Percentiles rank a stretch among this genome's conserved stretches.
Conservation (phyloP, 345 rosid genomes). For the Theobroma cacao region DNA sequence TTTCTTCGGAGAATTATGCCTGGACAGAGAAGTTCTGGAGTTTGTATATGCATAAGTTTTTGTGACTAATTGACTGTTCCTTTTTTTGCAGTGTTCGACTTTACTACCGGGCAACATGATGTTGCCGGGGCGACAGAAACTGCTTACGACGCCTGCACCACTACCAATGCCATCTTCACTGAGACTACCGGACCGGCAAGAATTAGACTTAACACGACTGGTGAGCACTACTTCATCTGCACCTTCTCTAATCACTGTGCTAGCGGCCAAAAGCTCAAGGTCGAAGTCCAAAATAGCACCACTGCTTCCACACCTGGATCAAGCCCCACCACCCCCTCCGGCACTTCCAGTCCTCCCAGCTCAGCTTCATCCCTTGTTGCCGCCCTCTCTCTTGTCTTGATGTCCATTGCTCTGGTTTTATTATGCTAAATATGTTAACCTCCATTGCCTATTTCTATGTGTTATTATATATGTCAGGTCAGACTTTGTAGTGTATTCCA, state of each 20-base stretch:
- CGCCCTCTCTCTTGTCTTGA: conserved; percentile 3
- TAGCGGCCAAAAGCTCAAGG: conserved; percentile 26
- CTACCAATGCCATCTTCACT: conserved; percentile 5
- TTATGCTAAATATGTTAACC: neutral
- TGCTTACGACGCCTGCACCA: conserved; percentile 28
- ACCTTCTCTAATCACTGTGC: conserved; percentile 27
- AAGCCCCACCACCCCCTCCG: neutral
- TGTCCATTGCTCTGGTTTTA: conserved; percentile 5
- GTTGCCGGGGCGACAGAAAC: conserved; percentile 35
- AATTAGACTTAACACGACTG: conserved; percentile 23
- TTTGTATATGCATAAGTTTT: no score
- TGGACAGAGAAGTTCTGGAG: no score
- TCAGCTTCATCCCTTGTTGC: conserved; percentile 19
- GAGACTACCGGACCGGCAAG: conserved; percentile 22
- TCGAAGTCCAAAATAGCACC: conserved; percentile 12
- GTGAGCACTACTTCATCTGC: conserved; percentile 38
- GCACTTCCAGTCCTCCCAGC: neutral
- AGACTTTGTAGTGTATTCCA: neutral
- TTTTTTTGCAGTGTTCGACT: conserved; percentile 30
- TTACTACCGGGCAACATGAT: conserved; percentile 24
- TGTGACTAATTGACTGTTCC: neutral
- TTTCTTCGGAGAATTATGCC: no score
- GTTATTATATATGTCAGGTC: neutral
- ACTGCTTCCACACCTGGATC: neutral
- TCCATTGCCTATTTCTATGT: neutral